Percentiles rank a stretch among this genome's conserved stretches.
Conservation (phyloP, 2,329 filamentous ascomycete species). For the Talaromyces sp. region DNA sequence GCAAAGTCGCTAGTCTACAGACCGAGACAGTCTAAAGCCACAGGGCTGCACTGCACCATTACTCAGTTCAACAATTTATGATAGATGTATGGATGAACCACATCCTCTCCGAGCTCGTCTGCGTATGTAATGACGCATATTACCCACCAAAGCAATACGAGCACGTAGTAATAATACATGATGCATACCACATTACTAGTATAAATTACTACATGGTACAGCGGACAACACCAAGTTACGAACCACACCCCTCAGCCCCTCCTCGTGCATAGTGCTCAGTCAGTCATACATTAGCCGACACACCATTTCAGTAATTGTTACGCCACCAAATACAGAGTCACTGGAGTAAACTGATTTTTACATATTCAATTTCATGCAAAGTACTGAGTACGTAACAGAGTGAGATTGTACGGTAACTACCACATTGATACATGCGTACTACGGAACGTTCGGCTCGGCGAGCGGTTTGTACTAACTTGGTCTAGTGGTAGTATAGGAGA, state of each 20-base stretch:
- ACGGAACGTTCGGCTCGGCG: background rate
- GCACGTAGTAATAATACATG: background rate
- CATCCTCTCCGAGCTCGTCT: background rate
- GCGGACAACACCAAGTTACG: background rate
- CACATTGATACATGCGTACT: background rate
- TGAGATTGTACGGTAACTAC: background rate
- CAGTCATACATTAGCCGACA: background rate
- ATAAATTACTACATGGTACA: background rate
- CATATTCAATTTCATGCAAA: background rate
- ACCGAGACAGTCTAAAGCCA: background rate
- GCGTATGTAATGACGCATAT: constrained; percentile 1
- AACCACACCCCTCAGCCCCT: constrained; percentile 3
- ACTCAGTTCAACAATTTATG: background rate
- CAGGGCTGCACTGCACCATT: background rate
- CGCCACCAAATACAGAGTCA: background rate
- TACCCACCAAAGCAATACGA: background rate
- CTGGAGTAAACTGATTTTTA: too few species aligned
- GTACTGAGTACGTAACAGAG: too few species aligned
- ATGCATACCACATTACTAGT: background rate
- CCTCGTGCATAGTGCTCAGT: background rate
- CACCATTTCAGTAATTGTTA: background rate
- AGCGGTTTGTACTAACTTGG: background rate
- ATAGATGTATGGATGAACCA: background rate
- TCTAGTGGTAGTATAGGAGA: background rate
- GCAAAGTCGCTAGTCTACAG: background rate